Percentiles rank a stretch among this genome's conserved stretches.
phyloP scores from a whole-genome alignment of 2,329 filamentous ascomycete genomes.

The Exophiala oligosperma region DNA sequence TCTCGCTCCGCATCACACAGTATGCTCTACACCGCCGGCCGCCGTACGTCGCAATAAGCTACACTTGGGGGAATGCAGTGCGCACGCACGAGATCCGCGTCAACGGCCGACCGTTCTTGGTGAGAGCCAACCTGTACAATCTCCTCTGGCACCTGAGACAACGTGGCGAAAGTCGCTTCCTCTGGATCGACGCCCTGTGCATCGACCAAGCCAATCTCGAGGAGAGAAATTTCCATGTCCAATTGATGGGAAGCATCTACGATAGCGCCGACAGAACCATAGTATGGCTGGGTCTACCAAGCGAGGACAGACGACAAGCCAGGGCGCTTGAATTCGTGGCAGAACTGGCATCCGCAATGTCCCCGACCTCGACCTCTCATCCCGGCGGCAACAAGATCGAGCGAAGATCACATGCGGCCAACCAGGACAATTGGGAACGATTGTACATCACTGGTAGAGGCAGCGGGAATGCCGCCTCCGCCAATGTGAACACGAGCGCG shows the following conservation, averaged over 20 bases:
- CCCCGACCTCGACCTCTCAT: no score
- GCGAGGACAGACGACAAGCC: constrained; percentile 23
- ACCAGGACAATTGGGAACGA: background rate
- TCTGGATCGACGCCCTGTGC: constrained; percentile 29
- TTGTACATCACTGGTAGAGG: background rate
- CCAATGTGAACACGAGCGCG: background rate
- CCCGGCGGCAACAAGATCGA: background rate
- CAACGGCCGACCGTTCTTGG: constrained; percentile 24
- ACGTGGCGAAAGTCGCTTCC: constrained; percentile 18
- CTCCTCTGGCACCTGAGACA: constrained; percentile 25
- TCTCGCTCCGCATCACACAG: constrained; percentile 26
- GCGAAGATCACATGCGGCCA: background rate
- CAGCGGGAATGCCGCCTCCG: background rate
- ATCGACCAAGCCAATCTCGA: constrained; percentile 28
- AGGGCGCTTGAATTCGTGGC: constrained; percentile 24
- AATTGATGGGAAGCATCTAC: constrained; percentile 28
- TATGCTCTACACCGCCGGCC: constrained; percentile 25
- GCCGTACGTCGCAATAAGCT: constrained; percentile 26
- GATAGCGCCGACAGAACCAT: constrained; percentile 21
- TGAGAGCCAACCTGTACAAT: constrained; percentile 25
- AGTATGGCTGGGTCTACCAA: constrained; percentile 32
- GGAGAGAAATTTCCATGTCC: constrained; percentile 29
- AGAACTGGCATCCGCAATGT: constrained; percentile 18
- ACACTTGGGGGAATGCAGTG: constrained; percentile 26
- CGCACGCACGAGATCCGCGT: constrained; percentile 21